Conservation (phyloP, 2,329 filamentous ascomycete genomes). For the Colletotrichum simmondsii region DNA sequence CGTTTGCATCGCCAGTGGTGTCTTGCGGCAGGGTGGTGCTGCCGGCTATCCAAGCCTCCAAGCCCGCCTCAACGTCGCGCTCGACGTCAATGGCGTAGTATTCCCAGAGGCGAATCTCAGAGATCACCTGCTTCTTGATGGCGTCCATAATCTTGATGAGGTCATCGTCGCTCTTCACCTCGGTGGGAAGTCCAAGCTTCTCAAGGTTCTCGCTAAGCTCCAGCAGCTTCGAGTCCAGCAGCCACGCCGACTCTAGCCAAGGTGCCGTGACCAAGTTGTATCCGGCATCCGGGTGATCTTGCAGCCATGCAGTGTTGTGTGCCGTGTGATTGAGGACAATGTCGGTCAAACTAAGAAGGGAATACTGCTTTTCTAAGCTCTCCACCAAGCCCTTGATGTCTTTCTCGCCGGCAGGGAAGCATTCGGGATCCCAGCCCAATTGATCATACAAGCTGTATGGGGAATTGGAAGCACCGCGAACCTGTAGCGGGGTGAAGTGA, state of each 20-base stretch:
- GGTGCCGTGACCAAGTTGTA: constrained; percentile 95
- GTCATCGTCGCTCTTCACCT: constrained; percentile 77
- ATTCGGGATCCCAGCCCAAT: constrained; percentile 81
- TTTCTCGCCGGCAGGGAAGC: constrained; percentile 86
- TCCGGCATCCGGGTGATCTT: constrained; percentile 93
- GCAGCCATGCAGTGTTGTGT: constrained; percentile 92
- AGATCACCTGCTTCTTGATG: constrained; percentile 83
- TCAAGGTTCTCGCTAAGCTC: constrained; percentile 82
- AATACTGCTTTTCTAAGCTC: constrained; percentile 86
- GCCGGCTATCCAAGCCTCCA: constrained; percentile 78
- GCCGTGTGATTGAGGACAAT: constrained; percentile 99
- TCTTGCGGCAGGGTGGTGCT: constrained; percentile 65
- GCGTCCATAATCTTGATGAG: constrained; percentile 84
- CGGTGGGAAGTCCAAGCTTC: constrained; percentile 78
- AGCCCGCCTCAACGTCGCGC: constrained; percentile 72
- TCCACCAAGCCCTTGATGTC: constrained; percentile 82
- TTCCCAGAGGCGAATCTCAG: constrained; percentile 86
- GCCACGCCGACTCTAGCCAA: constrained; percentile 73
- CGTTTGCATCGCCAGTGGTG: constrained; percentile 44
- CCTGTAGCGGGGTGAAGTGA: constrained; percentile 94
- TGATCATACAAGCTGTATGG: constrained; percentile 98
- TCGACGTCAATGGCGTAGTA: constrained; percentile 90
- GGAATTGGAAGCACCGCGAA: constrained; percentile 90
- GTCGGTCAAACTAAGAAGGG: constrained; percentile 89
- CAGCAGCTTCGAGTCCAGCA: constrained; percentile 71